phyloP scores from a whole-genome alignment of 1,139 yeast species.

The Geotrichum carabidarum region DNA sequence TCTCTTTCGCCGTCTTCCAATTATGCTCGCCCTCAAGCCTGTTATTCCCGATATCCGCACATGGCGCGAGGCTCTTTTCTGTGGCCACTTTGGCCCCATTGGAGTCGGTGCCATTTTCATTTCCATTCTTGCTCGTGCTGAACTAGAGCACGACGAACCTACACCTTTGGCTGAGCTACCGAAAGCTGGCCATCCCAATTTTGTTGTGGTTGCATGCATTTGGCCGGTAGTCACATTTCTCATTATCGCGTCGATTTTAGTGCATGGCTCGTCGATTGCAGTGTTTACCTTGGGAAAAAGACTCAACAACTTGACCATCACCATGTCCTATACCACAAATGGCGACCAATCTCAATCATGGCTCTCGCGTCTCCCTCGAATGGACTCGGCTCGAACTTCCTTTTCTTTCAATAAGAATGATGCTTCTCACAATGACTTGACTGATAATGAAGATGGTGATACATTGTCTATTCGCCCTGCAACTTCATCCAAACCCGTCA shows the following conservation, averaged over 20 bases:
- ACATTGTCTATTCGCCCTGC: constrained; percentile 2
- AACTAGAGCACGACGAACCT: constrained; percentile 62
- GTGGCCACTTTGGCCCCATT: constrained; percentile 97
- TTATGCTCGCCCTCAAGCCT: constrained; percentile 71
- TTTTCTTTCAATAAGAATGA: constrained; percentile 79
- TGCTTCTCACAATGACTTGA: constrained; percentile 36
- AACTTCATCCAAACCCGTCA: constrained; percentile 52
- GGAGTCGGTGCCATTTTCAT: constrained; percentile 98
- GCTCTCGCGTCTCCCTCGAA: constrained; percentile 80
- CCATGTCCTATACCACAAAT: constrained; percentile 39
- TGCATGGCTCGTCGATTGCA: constrained; percentile 96
- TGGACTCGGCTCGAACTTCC: constrained; percentile 67
- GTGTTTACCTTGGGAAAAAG: constrained; percentile 85
- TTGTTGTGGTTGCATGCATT: constrained; percentile 63
- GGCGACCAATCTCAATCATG: constrained; percentile 70
- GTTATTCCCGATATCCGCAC: constrained; percentile 86
- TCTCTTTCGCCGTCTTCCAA: constrained; percentile 84
- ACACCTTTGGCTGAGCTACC: constrained; percentile 57
- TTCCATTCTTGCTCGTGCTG: constrained; percentile 74
- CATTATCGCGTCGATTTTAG: constrained; percentile 79
- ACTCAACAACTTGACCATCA: constrained; percentile 84
- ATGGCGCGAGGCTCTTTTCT: constrained; percentile 93
- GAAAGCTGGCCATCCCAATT: constrained; percentile 49
- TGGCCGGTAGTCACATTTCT: constrained; percentile 92
- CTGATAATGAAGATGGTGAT: background rate